Evolutionary conservation across 371 early-diverging fungal genomes (phyloP).

Genomic region (Zychaea mexicana): DNA sequence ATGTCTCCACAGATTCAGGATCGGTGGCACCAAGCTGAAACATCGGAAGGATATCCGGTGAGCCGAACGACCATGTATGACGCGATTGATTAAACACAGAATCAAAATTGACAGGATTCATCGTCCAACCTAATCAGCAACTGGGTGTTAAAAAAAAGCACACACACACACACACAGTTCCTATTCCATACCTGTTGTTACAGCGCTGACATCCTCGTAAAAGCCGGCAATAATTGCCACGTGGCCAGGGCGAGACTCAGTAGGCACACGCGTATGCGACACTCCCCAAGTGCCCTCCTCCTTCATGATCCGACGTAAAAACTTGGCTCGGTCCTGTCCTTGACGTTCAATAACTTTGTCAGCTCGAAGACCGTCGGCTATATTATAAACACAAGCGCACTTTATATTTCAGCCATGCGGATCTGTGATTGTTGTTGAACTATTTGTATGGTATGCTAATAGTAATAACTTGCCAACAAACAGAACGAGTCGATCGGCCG

Average conservation of each 20-base stretch:
- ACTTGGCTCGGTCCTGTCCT: constrained; percentile 70
- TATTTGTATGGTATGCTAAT: too few relatives aligned
- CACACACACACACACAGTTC: not conserved
- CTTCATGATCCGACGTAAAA: constrained; percentile 62
- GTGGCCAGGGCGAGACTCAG: constrained; percentile 97
- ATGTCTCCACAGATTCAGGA: constrained; percentile 74
- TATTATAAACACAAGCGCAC: not conserved
- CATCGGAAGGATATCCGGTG: constrained; percentile 96
- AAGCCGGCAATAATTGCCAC: constrained; percentile 97
- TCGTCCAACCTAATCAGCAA: constrained; percentile 81
- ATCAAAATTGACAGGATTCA: constrained; percentile 97
- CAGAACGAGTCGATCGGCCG: constrained; percentile 88
- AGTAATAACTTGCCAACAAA: constrained; percentile 79
- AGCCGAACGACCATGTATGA: constrained; percentile 97
- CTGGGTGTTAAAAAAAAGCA: not conserved
- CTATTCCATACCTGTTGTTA: constrained; percentile 76
- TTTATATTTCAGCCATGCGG: not conserved
- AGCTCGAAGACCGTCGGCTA: constrained; percentile 92
- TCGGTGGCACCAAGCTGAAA: constrained; percentile 91
- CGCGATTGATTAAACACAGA: constrained; percentile 90
- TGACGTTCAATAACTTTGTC: constrained; percentile 84
- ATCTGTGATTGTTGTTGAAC: too few relatives aligned
- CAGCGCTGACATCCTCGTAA: constrained; percentile 97
- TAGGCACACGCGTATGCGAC: constrained; percentile 96
- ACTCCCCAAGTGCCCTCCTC: constrained; percentile 86